Percentiles rank a stretch among this genome's conserved stretches.
Conservation (phyloP, 495 filamentous ascomycete genomes). For the Neurospora sp. region DNA sequence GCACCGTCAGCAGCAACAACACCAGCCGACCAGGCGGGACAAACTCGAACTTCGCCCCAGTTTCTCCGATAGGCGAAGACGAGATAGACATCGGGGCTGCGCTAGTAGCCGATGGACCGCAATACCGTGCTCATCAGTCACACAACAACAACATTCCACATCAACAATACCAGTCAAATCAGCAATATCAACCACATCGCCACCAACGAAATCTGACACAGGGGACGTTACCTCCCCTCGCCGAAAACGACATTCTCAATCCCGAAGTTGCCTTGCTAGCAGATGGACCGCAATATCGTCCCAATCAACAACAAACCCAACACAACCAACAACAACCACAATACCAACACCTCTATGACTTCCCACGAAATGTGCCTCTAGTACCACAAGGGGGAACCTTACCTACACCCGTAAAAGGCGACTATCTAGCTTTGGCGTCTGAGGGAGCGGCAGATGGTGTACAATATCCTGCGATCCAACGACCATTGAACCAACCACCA, state of each 20-base stretch:
- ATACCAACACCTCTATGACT: not conserved
- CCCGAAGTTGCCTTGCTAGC: not conserved
- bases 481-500: not conserved
- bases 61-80: not conserved
- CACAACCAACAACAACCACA: not conserved
- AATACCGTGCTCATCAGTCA: slow-evolving; percentile 1
- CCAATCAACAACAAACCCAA: not conserved
- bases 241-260: not conserved
- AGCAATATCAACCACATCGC: not conserved
- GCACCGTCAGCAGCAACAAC: not conserved
- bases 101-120: slow-evolving; percentile 18
- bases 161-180: not conserved
- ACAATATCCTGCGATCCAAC: not conserved
- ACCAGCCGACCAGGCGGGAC: not conserved
- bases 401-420: not conserved
- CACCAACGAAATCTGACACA: slow-evolving; percentile 1
- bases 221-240: not conserved
- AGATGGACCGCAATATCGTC: not conserved
- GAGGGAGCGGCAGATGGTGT: not conserved
- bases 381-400: not conserved
- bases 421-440: not conserved
- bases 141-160: not conserved
- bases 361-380: not conserved
- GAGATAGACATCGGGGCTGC: not conserved
- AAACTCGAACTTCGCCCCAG: not conserved